Conservation (phyloP, 352 stramenopile species). For the Phytophthora litchii region DNA sequence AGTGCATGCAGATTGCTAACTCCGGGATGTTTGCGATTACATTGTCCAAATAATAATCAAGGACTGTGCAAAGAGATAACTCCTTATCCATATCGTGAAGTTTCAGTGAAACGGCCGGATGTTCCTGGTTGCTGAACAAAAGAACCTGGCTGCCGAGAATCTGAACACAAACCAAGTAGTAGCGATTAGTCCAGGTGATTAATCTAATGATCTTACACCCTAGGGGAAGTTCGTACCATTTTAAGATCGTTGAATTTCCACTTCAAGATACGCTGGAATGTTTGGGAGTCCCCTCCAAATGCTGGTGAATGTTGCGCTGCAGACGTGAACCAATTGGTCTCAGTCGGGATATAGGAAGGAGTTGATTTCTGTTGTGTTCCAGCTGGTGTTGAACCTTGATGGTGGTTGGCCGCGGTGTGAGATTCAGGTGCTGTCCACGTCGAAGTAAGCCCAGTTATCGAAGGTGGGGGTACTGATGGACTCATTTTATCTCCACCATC, state of each 20-base stretch:
- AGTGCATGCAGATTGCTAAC: slow-evolving; percentile 88
- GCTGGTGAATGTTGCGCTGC: slow-evolving; percentile 26
- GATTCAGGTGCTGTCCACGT: slow-evolving; percentile 5
- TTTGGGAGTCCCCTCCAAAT: slow-evolving; percentile 41
- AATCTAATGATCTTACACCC: not conserved
- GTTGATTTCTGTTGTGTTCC: slow-evolving; percentile 3
- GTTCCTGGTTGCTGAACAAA: slow-evolving; percentile 84
- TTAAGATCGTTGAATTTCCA: slow-evolving; percentile 90
- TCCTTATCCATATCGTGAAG: slow-evolving; percentile 89
- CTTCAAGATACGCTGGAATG: slow-evolving; percentile 81
- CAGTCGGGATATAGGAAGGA: slow-evolving; percentile 16
- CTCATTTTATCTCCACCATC: not conserved
- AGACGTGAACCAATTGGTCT: slow-evolving; percentile 38
- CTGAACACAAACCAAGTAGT: slow-evolving; percentile 25
- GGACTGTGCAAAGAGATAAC: slow-evolving; percentile 77
- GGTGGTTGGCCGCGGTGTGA: not conserved
- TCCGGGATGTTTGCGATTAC: slow-evolving; percentile 89
- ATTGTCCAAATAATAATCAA: slow-evolving; percentile 90
- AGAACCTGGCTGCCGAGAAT: slow-evolving; percentile 84
- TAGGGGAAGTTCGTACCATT: slow-evolving; percentile 51
- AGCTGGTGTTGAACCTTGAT: not conserved
- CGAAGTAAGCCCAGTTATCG: not conserved
- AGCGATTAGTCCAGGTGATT: not conserved
- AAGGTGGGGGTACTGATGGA: slow-evolving; percentile 1
- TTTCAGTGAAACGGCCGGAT: slow-evolving; percentile 82